Evolutionary conservation across 208 protist genomes (phyloP).

Genomic region (Trypanosoma theileri): DNA sequence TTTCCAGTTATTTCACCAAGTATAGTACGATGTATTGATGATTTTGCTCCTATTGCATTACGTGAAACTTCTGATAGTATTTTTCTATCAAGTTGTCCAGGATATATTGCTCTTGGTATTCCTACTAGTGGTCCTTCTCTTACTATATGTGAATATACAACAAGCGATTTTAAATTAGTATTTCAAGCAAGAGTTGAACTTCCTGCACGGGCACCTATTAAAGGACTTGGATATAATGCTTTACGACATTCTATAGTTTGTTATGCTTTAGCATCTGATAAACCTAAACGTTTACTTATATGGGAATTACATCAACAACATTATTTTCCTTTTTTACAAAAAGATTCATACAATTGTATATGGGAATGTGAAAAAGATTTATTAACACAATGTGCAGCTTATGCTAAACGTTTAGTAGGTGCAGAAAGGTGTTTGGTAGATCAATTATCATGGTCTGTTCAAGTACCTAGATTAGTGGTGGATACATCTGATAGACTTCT

Average conservation of each 20-base stretch:
- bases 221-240: slow-evolving; percentile 49
- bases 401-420: slow-evolving; percentile 54
- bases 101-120: slow-evolving; percentile 34
- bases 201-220: slow-evolving; percentile 33
- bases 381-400: slow-evolving; percentile 47
- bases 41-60: slow-evolving; percentile 72
- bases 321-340: slow-evolving; percentile 28
- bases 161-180: slow-evolving; percentile 34
- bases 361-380: slow-evolving; percentile 70
- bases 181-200: slow-evolving; percentile 59
- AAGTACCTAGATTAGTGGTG: slow-evolving; percentile 56
- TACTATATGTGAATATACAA: slow-evolving; percentile 59
- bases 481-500: slow-evolving; percentile 56
- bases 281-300: slow-evolving; percentile 41
- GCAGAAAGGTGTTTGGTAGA: slow-evolving; percentile 61
- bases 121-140: slow-evolving; percentile 50
- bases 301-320: slow-evolving; percentile 71
- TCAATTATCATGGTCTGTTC: slow-evolving; percentile 61
- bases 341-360: slow-evolving; percentile 34
- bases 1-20: slow-evolving; percentile 42
- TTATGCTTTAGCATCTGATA: slow-evolving; percentile 43
- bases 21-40: slow-evolving; percentile 39
- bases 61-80: slow-evolving; percentile 52
- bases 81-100: slow-evolving; percentile 56
- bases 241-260: slow-evolving; percentile 49